These are phyloP conservation scores for Phytophthora macrochlamydospora DNA, from an alignment of 352 stramenopile genomes.

Conservation along the genomic window DNA sequence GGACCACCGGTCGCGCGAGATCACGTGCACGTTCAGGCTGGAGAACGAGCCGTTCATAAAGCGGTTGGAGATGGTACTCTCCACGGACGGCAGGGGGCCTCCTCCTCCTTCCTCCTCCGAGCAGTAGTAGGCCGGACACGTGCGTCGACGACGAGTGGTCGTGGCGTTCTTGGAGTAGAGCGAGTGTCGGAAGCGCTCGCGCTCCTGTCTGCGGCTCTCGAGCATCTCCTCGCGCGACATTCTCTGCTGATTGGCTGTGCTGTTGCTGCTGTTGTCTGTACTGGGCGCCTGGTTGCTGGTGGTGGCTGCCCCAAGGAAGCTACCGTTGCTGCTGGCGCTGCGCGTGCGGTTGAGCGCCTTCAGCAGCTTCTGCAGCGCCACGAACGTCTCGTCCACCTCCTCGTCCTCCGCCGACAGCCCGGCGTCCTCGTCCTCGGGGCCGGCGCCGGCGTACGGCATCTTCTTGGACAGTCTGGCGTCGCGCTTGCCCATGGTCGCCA, in stretches of 20 bases:
- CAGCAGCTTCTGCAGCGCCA: conserved; percentile 78
- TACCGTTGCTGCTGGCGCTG: conserved; percentile 21
- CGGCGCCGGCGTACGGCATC: conserved; percentile 47
- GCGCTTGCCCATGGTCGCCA: conserved; percentile 24
- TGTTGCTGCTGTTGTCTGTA: conserved; percentile 12
- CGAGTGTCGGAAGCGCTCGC: conserved; percentile 70
- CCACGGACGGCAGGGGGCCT: conserved; percentile 55
- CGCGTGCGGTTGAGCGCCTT: conserved; percentile 61
- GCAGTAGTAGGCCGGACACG: conserved; percentile 55
- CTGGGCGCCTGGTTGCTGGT: conserved; percentile 11
- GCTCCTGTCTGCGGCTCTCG: conserved; percentile 62
- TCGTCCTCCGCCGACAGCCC: conserved; percentile 65
- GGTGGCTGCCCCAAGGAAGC: conserved; percentile 9
- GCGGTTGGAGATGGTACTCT: conserved; percentile 81
- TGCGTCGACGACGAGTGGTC: conserved; percentile 29
- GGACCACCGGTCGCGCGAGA: conserved; percentile 73
- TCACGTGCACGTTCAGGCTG: conserved; percentile 72
- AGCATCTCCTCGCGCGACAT: conserved; percentile 79
- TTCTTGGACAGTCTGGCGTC: conserved; percentile 49
- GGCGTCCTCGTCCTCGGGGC: conserved; percentile 48
- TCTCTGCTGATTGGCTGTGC: conserved; percentile 28
- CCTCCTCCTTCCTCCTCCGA: conserved; percentile 79
- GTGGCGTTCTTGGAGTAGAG: conserved; percentile 51
- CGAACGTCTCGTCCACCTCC: conserved; percentile 81
- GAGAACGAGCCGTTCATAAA: conserved; percentile 87